Percentiles rank a stretch among this genome's conserved stretches.
These are phyloP conservation scores for Trypanosoma cruzi DNA, from an alignment of 208 protist genomes.

Conservation along the genomic window DNA sequence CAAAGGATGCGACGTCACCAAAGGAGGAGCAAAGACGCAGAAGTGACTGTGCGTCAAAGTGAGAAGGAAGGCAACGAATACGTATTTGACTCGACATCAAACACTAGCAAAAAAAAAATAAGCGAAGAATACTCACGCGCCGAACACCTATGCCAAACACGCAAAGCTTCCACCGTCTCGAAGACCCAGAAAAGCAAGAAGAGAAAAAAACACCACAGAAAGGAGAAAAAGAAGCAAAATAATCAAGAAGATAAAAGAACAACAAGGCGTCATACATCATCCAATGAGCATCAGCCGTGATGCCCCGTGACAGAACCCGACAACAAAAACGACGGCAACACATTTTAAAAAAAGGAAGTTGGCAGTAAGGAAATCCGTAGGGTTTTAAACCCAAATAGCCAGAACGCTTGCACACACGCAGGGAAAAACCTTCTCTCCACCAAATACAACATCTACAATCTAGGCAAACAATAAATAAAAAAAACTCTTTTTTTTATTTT, in stretches of 20 bases:
- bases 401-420: neutral
- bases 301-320: too few species aligned
- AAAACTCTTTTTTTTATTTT: neutral
- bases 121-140: neutral
- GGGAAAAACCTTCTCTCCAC: neutral
- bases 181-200: neutral
- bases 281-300: too few species aligned
- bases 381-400: neutral
- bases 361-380: neutral
- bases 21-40: conserved; percentile 74
- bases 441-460: neutral
- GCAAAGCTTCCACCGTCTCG: neutral
- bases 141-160: neutral
- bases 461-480: neutral
- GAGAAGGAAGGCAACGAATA: conserved; percentile 41
- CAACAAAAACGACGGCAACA: neutral
- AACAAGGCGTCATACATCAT: neutral
- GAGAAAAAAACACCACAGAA: conserved; percentile 10
- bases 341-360: neutral
- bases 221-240: neutral
- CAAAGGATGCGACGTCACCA: conserved; percentile 59
- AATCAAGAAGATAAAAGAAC: neutral
- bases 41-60: conserved; percentile 49
- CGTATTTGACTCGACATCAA: conserved; percentile 50
- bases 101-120: neutral